These are phyloP conservation scores for Fusarium aywerte DNA, from an alignment of 2,329 filamentous ascomycete species.

Conservation along the genomic window DNA sequence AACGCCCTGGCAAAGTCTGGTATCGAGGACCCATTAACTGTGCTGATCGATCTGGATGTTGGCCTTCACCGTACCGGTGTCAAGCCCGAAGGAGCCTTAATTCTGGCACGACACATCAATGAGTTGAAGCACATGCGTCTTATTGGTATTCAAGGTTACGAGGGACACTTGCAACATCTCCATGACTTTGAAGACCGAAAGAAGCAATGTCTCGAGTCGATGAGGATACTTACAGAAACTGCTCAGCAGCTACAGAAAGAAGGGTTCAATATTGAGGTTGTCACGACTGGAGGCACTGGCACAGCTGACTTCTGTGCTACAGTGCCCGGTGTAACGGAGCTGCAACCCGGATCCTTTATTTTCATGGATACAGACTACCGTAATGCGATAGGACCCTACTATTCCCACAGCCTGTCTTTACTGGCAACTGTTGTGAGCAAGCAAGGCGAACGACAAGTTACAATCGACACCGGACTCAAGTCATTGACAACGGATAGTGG, in stretches of 20 bases:
- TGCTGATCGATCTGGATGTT: conserved; percentile 35
- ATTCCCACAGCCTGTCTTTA: conserved; percentile 54
- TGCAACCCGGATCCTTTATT: conserved; percentile 65
- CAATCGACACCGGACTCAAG: conserved; percentile 33
- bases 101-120: conserved; percentile 16
- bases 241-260: background rate
- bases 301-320: conserved; percentile 60
- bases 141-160: conserved; percentile 36
- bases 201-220: conserved; percentile 21
- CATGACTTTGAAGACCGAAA: conserved; percentile 31
- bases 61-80: conserved; percentile 24
- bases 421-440: conserved; percentile 28
- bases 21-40: conserved; percentile 4
- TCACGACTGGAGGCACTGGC: conserved; percentile 36
- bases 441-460: conserved; percentile 32
- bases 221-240: conserved; percentile 29
- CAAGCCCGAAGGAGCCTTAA: background rate
- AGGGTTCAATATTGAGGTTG: conserved; percentile 19
- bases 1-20: conserved; percentile 9
- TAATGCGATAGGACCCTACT: conserved; percentile 61
- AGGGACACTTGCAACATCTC: conserved; percentile 34
- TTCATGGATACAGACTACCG: conserved; percentile 69
- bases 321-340: conserved; percentile 62
- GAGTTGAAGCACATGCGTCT: conserved; percentile 11
- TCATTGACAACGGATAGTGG: conserved; percentile 35